Evolutionary conservation across 2,329 filamentous ascomycete species (phyloP), one percentile per base, ranked within the genome.

Genomic region (Aspergillus fumigatiaffinis): DNA sequence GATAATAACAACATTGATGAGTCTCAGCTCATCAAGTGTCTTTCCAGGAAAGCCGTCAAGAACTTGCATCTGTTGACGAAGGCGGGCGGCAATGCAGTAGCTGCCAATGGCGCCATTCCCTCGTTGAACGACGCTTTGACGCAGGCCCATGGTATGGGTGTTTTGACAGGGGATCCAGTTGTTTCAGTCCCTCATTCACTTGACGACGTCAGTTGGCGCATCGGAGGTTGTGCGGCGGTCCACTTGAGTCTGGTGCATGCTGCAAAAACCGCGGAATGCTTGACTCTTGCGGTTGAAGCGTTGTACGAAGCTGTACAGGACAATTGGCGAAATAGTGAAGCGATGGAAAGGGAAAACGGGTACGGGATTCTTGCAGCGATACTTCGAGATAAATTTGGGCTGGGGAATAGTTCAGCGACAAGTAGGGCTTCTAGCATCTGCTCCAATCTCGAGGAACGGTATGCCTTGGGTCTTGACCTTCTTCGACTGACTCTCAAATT

Each of bases 301-400:
- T 80, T 96, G 26, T 92, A 97, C 60, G 86, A 90, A 62, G 91
- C 90, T 59, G 89, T 97, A 51, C 88, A 90, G 63, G 88, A 90
- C 62, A 97, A 90, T 70, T 99, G 95, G 94, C 85, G 94, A 62
- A 97, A 97, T 64, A 97, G 94, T 64, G 95, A 99, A 72, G 92
- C 94, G 26, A 97, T 99, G 89, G 94, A 99, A 73, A 87, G 90
- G 66, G 92, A 96, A 58, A 94, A 95, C 64, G 95, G 93, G 0
- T 99, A 97, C 70, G 89, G 90, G 26, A 90, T 97, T 38, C 77
- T 99, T 52, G 89, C 89, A 44, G 86, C 92, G 73, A 81, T 97
- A 20, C 76, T 99, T 25, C 87, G 91, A 54, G 89, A 90, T 54
- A 97, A 96, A 71, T 80, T 96, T 51, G 77, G 73, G 23, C 70